These are phyloP conservation scores for Alternaria infectoria DNA, from an alignment of 2,329 filamentous ascomycete genomes.

Conservation along the genomic window DNA sequence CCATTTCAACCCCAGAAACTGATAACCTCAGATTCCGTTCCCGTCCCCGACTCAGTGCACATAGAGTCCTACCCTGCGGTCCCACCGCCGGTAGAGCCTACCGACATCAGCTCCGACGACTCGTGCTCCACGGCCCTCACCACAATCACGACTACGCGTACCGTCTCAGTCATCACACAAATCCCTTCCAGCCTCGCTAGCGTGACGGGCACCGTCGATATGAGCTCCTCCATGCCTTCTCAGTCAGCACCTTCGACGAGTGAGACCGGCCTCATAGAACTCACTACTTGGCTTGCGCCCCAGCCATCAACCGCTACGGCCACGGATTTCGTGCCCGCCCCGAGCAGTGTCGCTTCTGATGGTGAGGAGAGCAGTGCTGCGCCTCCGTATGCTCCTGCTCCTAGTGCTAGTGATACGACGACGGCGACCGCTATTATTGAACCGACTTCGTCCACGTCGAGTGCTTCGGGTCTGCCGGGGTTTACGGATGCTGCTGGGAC, in stretches of 20 bases:
- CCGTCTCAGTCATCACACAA: not conserved
- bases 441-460: slow-evolving; percentile 4
- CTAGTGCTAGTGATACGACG: slow-evolving; percentile 5
- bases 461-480: slow-evolving; percentile 6
- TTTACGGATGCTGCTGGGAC: slow-evolving; percentile 30
- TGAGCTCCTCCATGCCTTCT: not conserved
- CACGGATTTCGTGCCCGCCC: not conserved
- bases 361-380: not conserved
- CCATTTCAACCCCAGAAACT: not conserved
- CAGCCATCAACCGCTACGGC: not conserved
- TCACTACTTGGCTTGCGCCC: not conserved
- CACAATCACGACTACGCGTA: not conserved
- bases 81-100: not conserved
- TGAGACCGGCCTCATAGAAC: not conserved
- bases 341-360: not conserved
- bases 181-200: slow-evolving; percentile 1
- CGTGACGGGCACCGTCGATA: not conserved
- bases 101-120: not conserved
- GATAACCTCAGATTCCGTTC: not conserved
- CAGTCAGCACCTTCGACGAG: not conserved
- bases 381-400: slow-evolving; percentile 15
- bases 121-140: not conserved
- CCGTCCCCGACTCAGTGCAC: not conserved
- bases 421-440: slow-evolving; percentile 6
- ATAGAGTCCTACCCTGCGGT: not conserved